These are phyloP conservation scores for Trichoderma atroviride DNA, from an alignment of 2,329 filamentous ascomycete species.

Conservation along the genomic window DNA sequence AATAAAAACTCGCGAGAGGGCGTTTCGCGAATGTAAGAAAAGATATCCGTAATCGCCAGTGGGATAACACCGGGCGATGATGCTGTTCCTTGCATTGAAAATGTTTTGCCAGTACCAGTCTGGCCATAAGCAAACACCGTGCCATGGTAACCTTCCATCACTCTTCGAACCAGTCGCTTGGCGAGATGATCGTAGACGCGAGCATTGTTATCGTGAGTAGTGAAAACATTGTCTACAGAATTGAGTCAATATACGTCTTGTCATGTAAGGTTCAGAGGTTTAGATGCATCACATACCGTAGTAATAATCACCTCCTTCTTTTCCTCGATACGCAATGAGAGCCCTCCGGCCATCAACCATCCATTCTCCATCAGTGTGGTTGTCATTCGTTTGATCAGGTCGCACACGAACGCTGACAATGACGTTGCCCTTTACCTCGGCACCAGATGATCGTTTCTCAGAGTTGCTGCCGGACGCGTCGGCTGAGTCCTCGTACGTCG, in stretches of 20 bases:
- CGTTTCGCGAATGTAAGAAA: constrained; percentile 97
- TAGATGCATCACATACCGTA: constrained; percentile 66
- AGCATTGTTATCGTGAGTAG: constrained; percentile 89
- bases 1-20: constrained; percentile 91
- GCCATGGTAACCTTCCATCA: constrained; percentile 99
- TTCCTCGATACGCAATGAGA: constrained; percentile 80
- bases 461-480: constrained; percentile 49
- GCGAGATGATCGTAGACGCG: constrained; percentile 93
- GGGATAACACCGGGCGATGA: constrained; percentile 96
- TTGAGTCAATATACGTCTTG: constrained; percentile 28
- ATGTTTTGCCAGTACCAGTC: constrained; percentile 98
- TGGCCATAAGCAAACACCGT: constrained; percentile 99
- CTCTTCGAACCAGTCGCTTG: constrained; percentile 89
- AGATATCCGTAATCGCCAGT: constrained; percentile 96
- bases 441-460: constrained; percentile 56
- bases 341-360: constrained; percentile 83
- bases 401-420: constrained; percentile 92
- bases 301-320: constrained; percentile 87
- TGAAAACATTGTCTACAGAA: constrained; percentile 86
- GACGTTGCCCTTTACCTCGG: constrained; percentile 89
- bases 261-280: background rate
- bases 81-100: constrained; percentile 98
- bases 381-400: constrained; percentile 72
- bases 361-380: constrained; percentile 79
- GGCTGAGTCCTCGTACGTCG: constrained; percentile 79